Evolutionary conservation across 768 basidiomycete genomes (phyloP).

Genomic region (Lactarius sp.): DNA sequence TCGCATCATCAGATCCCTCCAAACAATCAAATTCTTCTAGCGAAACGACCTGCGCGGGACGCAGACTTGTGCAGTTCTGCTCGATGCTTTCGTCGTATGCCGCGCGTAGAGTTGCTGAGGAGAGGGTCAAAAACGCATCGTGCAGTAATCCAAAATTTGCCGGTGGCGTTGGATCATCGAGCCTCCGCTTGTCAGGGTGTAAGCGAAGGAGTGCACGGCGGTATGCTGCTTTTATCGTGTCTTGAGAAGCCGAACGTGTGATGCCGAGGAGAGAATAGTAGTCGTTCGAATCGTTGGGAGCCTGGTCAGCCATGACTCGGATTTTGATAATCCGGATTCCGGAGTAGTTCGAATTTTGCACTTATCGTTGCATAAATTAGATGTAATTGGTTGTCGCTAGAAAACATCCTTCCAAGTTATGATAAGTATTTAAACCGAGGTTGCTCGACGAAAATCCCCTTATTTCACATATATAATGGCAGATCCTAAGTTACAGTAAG

Average conservation of each 20-base stretch:
- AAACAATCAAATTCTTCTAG: slow-evolving; percentile 57
- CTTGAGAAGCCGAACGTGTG: slow-evolving; percentile 42
- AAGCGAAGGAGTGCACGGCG: slow-evolving; percentile 56
- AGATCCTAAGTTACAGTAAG: no score
- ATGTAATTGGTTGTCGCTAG: no score
- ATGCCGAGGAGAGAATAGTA: slow-evolving; percentile 60
- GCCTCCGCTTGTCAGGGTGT: slow-evolving; percentile 56
- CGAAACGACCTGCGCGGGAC: slow-evolving; percentile 76
- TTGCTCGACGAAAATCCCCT: no score
- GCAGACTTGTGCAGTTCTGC: slow-evolving; percentile 36
- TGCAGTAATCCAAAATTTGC: slow-evolving; percentile 51
- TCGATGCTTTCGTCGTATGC: slow-evolving; percentile 43
- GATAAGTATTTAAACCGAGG: no score
- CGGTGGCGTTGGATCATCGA: slow-evolving; percentile 1
- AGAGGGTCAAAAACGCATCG: slow-evolving; percentile 62
- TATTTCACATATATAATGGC: no score
- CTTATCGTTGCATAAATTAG: no score
- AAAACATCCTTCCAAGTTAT: no score
- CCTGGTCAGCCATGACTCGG: background rate
- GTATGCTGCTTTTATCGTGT: slow-evolving; percentile 66
- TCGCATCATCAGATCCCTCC: slow-evolving; percentile 35
- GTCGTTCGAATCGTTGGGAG: slow-evolving; percentile 31
- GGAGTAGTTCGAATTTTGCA: no score
- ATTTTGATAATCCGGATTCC: no score
- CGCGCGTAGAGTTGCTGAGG: slow-evolving; percentile 43